Conservation (phyloP, 495 filamentous ascomycete genomes). For the Trichoderma parareesei region DNA sequence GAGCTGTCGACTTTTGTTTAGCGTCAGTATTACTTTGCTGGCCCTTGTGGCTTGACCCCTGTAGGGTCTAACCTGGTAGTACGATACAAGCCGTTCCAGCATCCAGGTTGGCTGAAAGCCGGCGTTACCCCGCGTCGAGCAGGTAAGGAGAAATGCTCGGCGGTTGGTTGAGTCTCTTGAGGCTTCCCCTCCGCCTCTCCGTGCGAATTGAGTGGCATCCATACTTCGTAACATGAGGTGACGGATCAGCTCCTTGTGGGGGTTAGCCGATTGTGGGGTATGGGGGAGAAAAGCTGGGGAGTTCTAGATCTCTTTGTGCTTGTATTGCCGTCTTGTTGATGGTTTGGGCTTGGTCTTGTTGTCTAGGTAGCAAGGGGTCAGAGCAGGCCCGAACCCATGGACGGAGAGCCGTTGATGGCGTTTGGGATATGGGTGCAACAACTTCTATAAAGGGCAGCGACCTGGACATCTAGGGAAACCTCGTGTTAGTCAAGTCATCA, state of each 20-base stretch:
- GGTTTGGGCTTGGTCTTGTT: too few relatives aligned
- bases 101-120: not conserved
- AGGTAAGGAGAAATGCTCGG: constrained; percentile 1
- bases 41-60: not conserved
- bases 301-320: not conserved
- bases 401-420: not conserved
- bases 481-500: not conserved
- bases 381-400: not conserved
- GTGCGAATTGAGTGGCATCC: too few relatives aligned
- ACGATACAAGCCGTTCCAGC: not conserved
- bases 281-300: not conserved
- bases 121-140: constrained; percentile 1
- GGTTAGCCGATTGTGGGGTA: constrained; percentile 10
- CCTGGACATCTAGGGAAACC: constrained; percentile 1
- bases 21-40: not conserved
- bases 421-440: not conserved
- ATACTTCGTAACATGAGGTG: too few relatives aligned
- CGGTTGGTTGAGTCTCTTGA: not conserved
- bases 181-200: not conserved
- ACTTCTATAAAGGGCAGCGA: constrained; percentile 1
- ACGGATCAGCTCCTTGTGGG: not conserved
- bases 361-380: not conserved
- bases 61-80: not conserved
- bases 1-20: not conserved
- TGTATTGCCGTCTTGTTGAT: not conserved